Conservation (phyloP, 2,329 filamentous ascomycete genomes). For the Fusarium napiforme region DNA sequence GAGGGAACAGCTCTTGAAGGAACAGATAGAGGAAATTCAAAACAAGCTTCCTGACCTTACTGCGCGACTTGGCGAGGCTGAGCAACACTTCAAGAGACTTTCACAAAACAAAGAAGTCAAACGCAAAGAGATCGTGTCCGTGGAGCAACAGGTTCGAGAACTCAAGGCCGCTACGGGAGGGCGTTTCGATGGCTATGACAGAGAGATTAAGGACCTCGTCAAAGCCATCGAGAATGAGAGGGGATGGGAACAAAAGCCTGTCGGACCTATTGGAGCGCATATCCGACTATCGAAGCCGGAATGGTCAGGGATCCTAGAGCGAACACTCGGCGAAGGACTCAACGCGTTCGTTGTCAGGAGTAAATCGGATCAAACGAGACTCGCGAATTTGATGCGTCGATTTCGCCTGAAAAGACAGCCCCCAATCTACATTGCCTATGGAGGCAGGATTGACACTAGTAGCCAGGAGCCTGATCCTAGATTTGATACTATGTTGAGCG, state of each 20-base stretch:
- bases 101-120: constrained; percentile 56
- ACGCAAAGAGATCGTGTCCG: constrained; percentile 63
- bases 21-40: constrained; percentile 44
- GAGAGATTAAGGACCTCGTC: constrained; percentile 71
- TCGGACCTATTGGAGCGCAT: constrained; percentile 85
- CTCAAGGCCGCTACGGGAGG: constrained; percentile 67
- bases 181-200: constrained; percentile 72
- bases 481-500: constrained; percentile 82
- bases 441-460: constrained; percentile 49
- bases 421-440: constrained; percentile 54
- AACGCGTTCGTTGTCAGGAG: constrained; percentile 84
- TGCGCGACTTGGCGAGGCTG: constrained; percentile 47
- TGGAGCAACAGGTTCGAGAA: constrained; percentile 59
- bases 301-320: constrained; percentile 88
- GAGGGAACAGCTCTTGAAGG: constrained; percentile 42
- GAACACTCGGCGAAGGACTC: constrained; percentile 74
- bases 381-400: constrained; percentile 73
- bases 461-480: constrained; percentile 75
- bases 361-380: constrained; percentile 77
- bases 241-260: constrained; percentile 75
- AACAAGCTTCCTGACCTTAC: constrained; percentile 50
- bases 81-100: constrained; percentile 47
- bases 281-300: constrained; percentile 80
- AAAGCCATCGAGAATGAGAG: constrained; percentile 74
- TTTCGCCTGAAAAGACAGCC: constrained; percentile 62